Conservation (phyloP, 495 filamentous ascomycete species). For the Ramalina intermedia region DNA sequence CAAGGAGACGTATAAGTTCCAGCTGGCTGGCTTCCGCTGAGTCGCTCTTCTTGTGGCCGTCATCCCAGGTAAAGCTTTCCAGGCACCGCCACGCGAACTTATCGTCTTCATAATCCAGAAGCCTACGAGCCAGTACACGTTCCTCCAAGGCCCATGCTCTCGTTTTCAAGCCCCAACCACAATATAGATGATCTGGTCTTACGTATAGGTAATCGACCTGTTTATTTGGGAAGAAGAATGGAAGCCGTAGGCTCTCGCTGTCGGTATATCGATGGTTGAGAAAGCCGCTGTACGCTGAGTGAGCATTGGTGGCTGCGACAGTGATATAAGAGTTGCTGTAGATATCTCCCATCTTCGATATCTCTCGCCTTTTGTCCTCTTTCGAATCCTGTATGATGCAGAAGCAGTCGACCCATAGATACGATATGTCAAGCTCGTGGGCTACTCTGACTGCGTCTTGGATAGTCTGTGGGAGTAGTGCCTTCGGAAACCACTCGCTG, state of each 20-base stretch:
- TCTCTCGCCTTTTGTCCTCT: slow-evolving; percentile 15
- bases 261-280: background rate
- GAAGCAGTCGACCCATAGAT: slow-evolving; percentile 18
- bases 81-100: slow-evolving; percentile 13
- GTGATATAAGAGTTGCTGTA: slow-evolving; percentile 25
- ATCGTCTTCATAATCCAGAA: slow-evolving; percentile 11
- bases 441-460: slow-evolving; percentile 17
- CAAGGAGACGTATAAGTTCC: no score
- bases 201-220: background rate
- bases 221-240: background rate
- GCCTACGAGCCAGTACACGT: slow-evolving; percentile 8
- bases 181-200: background rate
- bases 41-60: no score
- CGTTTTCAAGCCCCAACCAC: background rate
- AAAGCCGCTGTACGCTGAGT: background rate
- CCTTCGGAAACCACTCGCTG: background rate
- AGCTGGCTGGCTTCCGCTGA: no score
- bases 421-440: slow-evolving; percentile 7
- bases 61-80: background rate
- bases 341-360: slow-evolving; percentile 16
- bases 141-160: slow-evolving; percentile 17
- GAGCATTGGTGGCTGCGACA: slow-evolving; percentile 16
- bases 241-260: background rate
- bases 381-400: slow-evolving; percentile 18
- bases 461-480: slow-evolving; percentile 14